A percentile compares a stretch with the other conserved stretches of the same genome.
phyloP scores from a whole-genome alignment of 495 filamentous ascomycete genomes.

The Penicillium flavigenum region DNA sequence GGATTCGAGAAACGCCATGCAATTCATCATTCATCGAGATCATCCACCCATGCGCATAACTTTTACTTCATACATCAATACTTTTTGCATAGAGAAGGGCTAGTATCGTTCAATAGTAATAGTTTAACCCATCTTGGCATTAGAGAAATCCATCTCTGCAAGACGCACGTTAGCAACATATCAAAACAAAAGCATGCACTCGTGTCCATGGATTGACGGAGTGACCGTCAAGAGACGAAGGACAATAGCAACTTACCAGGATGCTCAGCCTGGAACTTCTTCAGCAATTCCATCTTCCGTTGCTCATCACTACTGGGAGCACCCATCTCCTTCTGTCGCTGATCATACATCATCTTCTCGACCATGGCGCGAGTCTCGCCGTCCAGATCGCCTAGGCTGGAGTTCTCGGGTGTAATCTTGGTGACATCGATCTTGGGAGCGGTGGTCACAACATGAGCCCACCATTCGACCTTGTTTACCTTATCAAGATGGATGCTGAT shows the following conservation, averaged over 20 bases:
- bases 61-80: slow-evolving; percentile 33
- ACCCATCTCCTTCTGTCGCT: slow-evolving; percentile 93
- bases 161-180: slow-evolving; percentile 17
- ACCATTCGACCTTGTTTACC: slow-evolving; percentile 96
- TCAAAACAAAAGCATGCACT: background rate
- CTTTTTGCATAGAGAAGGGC: background rate
- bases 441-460: slow-evolving; percentile 81
- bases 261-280: slow-evolving; percentile 84
- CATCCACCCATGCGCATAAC: slow-evolving; percentile 16
- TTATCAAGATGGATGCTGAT: slow-evolving; percentile 93
- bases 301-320: slow-evolving; percentile 86
- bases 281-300: slow-evolving; percentile 86
- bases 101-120: background rate
- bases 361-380: slow-evolving; percentile 98
- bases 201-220: background rate
- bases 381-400: slow-evolving; percentile 85
- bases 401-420: slow-evolving; percentile 92
- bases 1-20: slow-evolving; percentile 10
- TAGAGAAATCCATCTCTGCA: slow-evolving; percentile 52
- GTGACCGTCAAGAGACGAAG: background rate
- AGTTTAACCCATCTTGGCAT: slow-evolving; percentile 43
- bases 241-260: slow-evolving; percentile 59
- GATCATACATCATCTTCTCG: slow-evolving; percentile 99
- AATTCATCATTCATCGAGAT: slow-evolving; percentile 22
- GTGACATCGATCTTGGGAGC: slow-evolving; percentile 86